A percentile compares a stretch with the other conserved stretches of the same genome.
Evolutionary conservation across 148 eudicot genomes (phyloP).

Genomic region (Rhododendron simsii): DNA sequence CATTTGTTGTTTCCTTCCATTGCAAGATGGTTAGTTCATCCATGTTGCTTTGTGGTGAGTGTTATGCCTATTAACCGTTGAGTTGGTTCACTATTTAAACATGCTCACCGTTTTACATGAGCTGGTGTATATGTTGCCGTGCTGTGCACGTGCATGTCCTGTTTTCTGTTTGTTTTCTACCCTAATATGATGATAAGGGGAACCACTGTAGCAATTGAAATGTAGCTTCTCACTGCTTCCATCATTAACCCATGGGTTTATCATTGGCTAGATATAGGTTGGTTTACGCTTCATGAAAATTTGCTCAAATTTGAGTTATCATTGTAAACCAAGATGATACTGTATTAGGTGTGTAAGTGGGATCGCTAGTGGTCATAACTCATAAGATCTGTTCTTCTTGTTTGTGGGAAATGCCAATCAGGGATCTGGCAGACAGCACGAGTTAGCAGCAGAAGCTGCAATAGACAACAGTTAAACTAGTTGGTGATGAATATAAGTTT

Average conservation of each 20-base stretch:
- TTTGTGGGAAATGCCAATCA: background rate
- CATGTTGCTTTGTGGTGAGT: background rate
- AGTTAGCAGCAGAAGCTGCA: background rate
- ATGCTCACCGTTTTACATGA: background rate
- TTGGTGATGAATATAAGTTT: background rate
- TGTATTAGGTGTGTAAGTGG: background rate
- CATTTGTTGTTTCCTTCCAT: background rate
- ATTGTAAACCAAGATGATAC: background rate
- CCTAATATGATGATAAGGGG: background rate
- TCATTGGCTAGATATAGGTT: background rate
- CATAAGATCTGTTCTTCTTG: background rate
- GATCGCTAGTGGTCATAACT: background rate
- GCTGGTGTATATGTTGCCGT: background rate
- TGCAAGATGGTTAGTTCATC: background rate
- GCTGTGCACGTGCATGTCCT: background rate
- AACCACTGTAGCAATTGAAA: too few species aligned
- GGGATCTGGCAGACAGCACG: background rate
- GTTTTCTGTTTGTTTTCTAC: background rate
- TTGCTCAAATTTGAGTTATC: background rate
- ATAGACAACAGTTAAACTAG: background rate
- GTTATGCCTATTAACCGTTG: background rate
- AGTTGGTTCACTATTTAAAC: background rate
- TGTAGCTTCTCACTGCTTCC: background rate
- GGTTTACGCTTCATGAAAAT: background rate
- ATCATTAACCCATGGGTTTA: background rate